Base-by-base conservation (phyloP, 2,329 filamentous ascomycete genomes). In the Calonectria pseudoreteaudii region DNA sequence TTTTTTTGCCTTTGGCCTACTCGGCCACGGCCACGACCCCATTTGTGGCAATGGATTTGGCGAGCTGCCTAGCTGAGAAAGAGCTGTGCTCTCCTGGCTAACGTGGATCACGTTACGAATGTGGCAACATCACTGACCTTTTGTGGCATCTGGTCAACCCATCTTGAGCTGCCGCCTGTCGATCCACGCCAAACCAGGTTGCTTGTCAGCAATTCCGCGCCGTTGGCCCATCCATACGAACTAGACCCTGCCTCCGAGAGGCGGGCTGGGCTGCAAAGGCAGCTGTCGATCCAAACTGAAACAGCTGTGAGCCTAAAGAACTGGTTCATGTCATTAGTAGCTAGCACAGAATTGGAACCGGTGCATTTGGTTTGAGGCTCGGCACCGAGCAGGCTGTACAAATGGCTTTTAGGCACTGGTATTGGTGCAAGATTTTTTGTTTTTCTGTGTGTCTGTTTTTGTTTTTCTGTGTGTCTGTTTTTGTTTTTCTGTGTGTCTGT, bases 101-200 rank as follows among this genome's bases (percentile, higher is more conserved):
- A 72, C 72, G 70, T 74, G 71, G 71, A 72, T 73, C 73, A 18
- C 67, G 70, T 71, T 71, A 73, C 68, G 70, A 76, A 80, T 77
- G 78, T 80, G 78, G 78, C 78, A 71, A 80, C 70, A 16, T 73
- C 67, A 72, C 56, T 62, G 62, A 66, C 71, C 75, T 68, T 72
- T 53, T 76, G 68, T 50, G 58, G 62, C 65, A 58, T 69, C 58
- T 44, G 69, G 34, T 53, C 58, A 74, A 71, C 53, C 23, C 60
- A 74, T 71, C 72, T 72, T 34, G 26, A 77, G 71, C 68, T 36
- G 75, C 71, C 69, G 70, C 50, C 60, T 70, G 78, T 73, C 76
- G 78, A 80, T 80, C 78, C 68, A 76, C 72, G 64, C 78, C 77
- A 26, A 50, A 74, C 76, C 74, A n/a, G 76, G 71, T 74, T 52